Base-by-base conservation (phyloP, 2,329 filamentous ascomycete species). In the Ophiostoma piceae region DNA sequence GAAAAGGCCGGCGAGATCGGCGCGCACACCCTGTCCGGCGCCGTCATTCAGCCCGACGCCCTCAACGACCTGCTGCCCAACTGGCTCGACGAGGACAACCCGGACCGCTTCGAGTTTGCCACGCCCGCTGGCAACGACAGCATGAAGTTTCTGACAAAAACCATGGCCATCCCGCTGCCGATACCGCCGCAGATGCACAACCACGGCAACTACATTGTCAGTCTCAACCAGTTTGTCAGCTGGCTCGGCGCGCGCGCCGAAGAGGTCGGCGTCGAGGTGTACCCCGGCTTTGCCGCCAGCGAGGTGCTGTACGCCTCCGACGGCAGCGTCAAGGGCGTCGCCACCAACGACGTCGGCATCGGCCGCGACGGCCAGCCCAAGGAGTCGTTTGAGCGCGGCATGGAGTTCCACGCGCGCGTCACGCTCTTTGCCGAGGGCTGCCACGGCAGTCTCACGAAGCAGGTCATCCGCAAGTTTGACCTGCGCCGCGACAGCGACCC, bases 181-280 rank as follows among this genome's bases (percentile, higher is more conserved):
- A 88, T 90, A 14, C 95, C 95, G 64, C 95, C 95, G 41, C 95
- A 98, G 82, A 99, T 99, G 95, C 88, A 94, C 83, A 99, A 99
- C 79, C 87, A 96, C 76, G 95, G 95, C 74, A 99, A 99, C 81
- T 98, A 96, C 79, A 99, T 99, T 74, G 88, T 99, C 76, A 96
- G 92, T 77, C 82, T 99, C 76, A 98, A 96, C 79, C 92, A 98
- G 79, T 90, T 99, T 77, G 91, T 91, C 70, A 96, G 94, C 80
- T 99, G 95, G 95, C 84, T 99, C 2, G 94, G 92, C 67, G 95
- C 98, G 78, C 88, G 94, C 66, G 95, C 95, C n/a, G 95, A 99
- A 80, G 95, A 98, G 80, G 77, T 96, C 39, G 95, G 95, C 41
- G 95, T 99, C 37, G 95, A 99, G 80, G 87, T 99, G 14, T 99